Evolutionary conservation across 2,329 filamentous ascomycete species (phyloP), one percentile per base, ranked within the genome.

Genomic region (Ophiostoma australiae): DNA sequence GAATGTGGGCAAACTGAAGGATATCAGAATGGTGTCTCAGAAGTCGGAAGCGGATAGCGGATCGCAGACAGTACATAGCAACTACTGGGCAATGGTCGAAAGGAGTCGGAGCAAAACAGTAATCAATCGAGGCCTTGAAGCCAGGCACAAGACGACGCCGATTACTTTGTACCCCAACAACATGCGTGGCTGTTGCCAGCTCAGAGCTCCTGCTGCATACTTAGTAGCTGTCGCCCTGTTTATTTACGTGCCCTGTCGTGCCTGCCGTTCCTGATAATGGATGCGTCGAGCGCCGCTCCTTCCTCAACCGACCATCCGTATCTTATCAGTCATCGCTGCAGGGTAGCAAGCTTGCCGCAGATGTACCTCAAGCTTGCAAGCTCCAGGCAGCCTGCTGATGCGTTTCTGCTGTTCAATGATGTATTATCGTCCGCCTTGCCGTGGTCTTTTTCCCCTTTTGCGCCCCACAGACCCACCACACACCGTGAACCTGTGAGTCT

Each of bases 311-410:
- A 48, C 44, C 7, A 48, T 44, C 52, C 52, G n/a, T 58, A 58
- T 31, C n/a, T 27, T 58, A 58, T 58, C 52, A 27, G n/a, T n/a
- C 23, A 6, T 58, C 17, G 13, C 20, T 61, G 55, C 55, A 61
- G 13, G 55, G 23, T 48, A 20, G 13, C 61, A 37, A 65, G 61
- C 61, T 65, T 4, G 27, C n/a, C n/a, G n/a, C n/a, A n/a, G n/a
- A n/a, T n/a, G n/a, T n/a, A n/a, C n/a, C n/a, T n/a, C 31, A 37
- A 65, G 61, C 61, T 65, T 27, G 52, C 23, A 58, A 63, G 58
- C 11, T 35, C 58, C 44, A 69, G 67, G 41, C 70, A 69, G 61
- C 67, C 63, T 67, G 67, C 67, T 71, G 70, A 69, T 71, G 67
- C 33, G 58, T 63, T 63, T 13, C 27, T 48, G 27, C 27, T 27